A percentile compares a stretch with the other conserved stretches of the same genome.
These are phyloP conservation scores for Aquilaria sinensis DNA, from an alignment of 345 rosid species.

Conservation along the genomic window DNA sequence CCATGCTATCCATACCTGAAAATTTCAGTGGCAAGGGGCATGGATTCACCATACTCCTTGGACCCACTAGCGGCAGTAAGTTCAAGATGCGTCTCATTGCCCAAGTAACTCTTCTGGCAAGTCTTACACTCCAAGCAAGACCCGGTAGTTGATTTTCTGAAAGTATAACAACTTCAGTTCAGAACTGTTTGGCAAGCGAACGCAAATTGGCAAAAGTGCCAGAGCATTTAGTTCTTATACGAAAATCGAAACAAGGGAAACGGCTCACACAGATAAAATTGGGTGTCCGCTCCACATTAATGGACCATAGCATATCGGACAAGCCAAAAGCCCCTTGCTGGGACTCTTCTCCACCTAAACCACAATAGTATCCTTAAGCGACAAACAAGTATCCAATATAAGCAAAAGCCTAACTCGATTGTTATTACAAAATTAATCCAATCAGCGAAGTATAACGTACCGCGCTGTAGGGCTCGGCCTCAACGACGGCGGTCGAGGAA, in stretches of 20 bases:
- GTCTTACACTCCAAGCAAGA: slow-evolving; percentile 47
- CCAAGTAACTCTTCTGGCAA: slow-evolving; percentile 54
- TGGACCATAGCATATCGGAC: slow-evolving; percentile 71
- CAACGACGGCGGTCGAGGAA: slow-evolving; percentile 38
- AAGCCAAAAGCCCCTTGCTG: slow-evolving; percentile 44
- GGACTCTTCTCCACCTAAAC: slow-evolving; percentile 24
- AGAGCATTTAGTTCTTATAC: background rate
- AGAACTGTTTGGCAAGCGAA: background rate
- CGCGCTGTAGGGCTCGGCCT: slow-evolving; percentile 37
- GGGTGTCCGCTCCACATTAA: slow-evolving; percentile 28
- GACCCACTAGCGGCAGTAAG: slow-evolving; percentile 53
- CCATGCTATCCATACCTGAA: slow-evolving; percentile 29
- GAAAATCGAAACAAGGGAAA: background rate
- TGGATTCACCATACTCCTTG: slow-evolving; percentile 41
- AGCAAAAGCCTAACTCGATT: background rate
- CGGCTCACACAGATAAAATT: slow-evolving; percentile 41
- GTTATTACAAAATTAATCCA: background rate
- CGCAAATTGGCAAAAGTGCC: background rate
- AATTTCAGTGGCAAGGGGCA: slow-evolving; percentile 50
- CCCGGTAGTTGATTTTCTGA: slow-evolving; percentile 40
- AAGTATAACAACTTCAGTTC: slow-evolving; percentile 7
- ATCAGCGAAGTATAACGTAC: background rate
- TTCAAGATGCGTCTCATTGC: slow-evolving; percentile 66
- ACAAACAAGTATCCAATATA: background rate
- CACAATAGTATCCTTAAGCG: slow-evolving; percentile 26